Conservation (phyloP, 345 rosid species). For the Fremontodendron californicum region DNA sequence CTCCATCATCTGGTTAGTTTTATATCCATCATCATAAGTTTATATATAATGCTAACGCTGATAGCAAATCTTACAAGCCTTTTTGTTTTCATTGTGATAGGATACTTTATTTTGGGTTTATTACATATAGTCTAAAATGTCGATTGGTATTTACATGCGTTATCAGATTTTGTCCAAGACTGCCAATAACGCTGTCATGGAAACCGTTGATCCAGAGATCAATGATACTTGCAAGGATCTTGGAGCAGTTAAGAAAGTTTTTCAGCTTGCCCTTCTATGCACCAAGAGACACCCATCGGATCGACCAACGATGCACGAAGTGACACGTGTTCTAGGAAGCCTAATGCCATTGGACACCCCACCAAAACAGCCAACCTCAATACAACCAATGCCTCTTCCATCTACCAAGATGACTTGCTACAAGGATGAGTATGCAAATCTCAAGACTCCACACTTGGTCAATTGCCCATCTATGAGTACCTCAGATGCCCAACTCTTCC, state of each 20-base stretch:
- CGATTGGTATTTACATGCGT: not conserved
- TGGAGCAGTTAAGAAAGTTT: slow-evolving; percentile 76
- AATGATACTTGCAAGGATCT: slow-evolving; percentile 71
- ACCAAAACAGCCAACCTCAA: slow-evolving; percentile 43
- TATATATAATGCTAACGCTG: not conserved
- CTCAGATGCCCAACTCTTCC: slow-evolving; percentile 88
- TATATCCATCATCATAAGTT: not conserved
- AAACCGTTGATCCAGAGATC: slow-evolving; percentile 77
- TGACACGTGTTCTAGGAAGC: slow-evolving; percentile 71
- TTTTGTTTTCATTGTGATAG: not conserved
- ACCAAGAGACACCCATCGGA: slow-evolving; percentile 76
- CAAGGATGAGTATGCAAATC: slow-evolving; percentile 81
- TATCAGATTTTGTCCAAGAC: slow-evolving; percentile 79
- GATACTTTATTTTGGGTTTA: not conserved
- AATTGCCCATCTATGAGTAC: slow-evolving; percentile 89
- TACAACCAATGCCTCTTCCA: slow-evolving; percentile 20
- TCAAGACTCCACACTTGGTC: slow-evolving; percentile 73
- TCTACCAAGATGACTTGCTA: slow-evolving; percentile 50
- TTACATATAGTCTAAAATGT: not conserved
- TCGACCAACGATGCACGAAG: slow-evolving; percentile 91
- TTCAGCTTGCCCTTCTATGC: slow-evolving; percentile 87
- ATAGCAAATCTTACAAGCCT: not conserved
- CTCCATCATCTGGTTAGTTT: slow-evolving; percentile 85
- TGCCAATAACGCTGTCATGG: slow-evolving; percentile 80
- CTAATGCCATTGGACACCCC: slow-evolving; percentile 38